Evolutionary conservation across 2,329 filamentous ascomycete genomes (phyloP).

Genomic region (Nothophoma quercina): DNA sequence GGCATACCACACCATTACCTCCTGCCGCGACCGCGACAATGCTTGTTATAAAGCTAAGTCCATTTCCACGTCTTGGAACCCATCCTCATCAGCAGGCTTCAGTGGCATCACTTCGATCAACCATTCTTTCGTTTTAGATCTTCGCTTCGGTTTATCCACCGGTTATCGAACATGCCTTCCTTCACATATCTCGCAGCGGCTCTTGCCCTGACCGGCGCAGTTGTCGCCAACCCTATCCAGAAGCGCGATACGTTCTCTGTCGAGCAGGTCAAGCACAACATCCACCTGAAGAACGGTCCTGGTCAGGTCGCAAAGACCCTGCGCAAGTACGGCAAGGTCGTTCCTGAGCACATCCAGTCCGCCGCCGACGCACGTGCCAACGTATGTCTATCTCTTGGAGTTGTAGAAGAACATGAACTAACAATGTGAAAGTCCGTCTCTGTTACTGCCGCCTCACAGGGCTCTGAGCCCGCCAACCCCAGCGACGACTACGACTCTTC

Average conservation of each 20-base stretch:
- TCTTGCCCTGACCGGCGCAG: conserved; percentile 38
- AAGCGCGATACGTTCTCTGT: conserved; percentile 42
- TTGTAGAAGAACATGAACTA: neutral
- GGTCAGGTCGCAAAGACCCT: conserved; percentile 50
- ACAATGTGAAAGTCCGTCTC: conserved; percentile 11
- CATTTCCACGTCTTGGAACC: conserved; percentile 25
- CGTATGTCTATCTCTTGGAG: conserved; percentile 1
- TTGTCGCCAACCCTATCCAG: conserved; percentile 40
- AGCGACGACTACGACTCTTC: conserved; percentile 48
- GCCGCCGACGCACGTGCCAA: conserved; percentile 44
- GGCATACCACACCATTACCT: conserved; percentile 14
- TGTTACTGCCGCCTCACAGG: conserved; percentile 32
- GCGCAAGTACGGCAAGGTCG: conserved; percentile 47
- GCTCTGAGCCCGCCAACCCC: conserved; percentile 51
- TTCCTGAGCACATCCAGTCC: conserved; percentile 37
- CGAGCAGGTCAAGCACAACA: conserved; percentile 39
- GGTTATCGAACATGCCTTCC: conserved; percentile 41
- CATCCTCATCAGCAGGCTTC: conserved; percentile 27
- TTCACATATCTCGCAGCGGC: conserved; percentile 41
- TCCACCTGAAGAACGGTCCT: conserved; percentile 50
- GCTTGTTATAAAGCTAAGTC: conserved; percentile 41
- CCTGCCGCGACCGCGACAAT: conserved; percentile 20
- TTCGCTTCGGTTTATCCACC: conserved; percentile 19
- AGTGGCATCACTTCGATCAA: conserved; percentile 23
- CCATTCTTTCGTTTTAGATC: conserved; percentile 19